Evolutionary conservation across 192 early-diverging fungal species (phyloP), one percentile per base, ranked within the genome.

Genomic region (Endogone sp.): DNA sequence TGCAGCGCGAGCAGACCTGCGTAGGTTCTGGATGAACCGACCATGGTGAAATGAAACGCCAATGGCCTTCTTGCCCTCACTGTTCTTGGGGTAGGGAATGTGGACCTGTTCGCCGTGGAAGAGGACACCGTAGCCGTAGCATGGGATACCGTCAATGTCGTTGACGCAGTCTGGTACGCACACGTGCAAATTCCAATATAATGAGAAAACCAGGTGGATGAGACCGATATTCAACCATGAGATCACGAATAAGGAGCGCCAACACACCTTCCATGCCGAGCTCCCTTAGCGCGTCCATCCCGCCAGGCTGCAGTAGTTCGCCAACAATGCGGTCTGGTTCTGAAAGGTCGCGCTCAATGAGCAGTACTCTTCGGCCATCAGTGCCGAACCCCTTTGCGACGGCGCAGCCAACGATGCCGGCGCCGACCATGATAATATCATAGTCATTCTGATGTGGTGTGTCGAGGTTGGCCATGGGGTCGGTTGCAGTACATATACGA

Each of bases 301-400:
- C 97, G 9, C 95, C 91, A 20, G 97, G 97, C 78, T 99, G 97
- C 76, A 99, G 82, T 29, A 98, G 79, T 77, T 99, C 97, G 29
- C 97, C 97, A 24, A 99, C 97, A 68, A 99, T 98, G 56, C 97
- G 91, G 80, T 99, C 95, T 2, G 97, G 97, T 75, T 98, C 93
- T 67, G 60, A 83, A 86, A 95, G 87, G 75, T 94, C 95, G 68
- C 95, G 84, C 73, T 99, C 97, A 66, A 91, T 66, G 11, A 90
- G 67, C 13, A 92, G 73, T 2, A 95, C 88, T n/a, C 82, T 84
- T 62, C 92, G 87, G 24, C 89, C 88, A 64, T 92, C 84, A 30
- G 68, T 72, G 4, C 88, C 94, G 62, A 99, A 88, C 6, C 90
- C 82, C 55, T 80, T 80, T 2, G 97, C 97, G 28, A 91, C 85